Conservation (phyloP, 2,329 filamentous ascomycete species). For the Amylocarpus encephaloides region DNA sequence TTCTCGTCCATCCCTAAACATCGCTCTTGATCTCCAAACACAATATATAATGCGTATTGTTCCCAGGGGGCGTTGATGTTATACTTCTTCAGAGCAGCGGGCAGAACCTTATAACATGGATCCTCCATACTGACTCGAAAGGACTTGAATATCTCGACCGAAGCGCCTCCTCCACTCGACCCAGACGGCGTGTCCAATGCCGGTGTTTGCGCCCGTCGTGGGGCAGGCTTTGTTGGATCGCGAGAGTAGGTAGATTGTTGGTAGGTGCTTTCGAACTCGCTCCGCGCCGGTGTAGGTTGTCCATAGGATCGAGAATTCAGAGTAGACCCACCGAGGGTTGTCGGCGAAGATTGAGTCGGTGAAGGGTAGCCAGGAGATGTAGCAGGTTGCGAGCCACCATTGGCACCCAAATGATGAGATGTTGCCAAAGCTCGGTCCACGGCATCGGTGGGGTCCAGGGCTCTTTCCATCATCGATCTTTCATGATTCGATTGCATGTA, state of each 20-base stretch:
- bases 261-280: slow-evolving; percentile 45
- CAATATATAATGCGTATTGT: slow-evolving; percentile 95
- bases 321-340: slow-evolving; percentile 36
- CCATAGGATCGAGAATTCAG: slow-evolving; percentile 56
- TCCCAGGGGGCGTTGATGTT: slow-evolving; percentile 98
- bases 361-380: slow-evolving; percentile 52
- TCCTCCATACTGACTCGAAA: slow-evolving; percentile 98
- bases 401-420: slow-evolving; percentile 65
- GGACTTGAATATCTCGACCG: slow-evolving; percentile 96
- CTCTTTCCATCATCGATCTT: slow-evolving; percentile 54
- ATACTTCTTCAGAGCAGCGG: slow-evolving; percentile 93
- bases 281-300: slow-evolving; percentile 46
- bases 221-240: slow-evolving; percentile 29
- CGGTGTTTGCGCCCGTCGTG: slow-evolving; percentile 53
- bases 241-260: slow-evolving; percentile 27
- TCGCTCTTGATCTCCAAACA: slow-evolving; percentile 96
- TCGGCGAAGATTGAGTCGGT: slow-evolving; percentile 64
- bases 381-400: slow-evolving; percentile 50
- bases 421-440: slow-evolving; percentile 60
- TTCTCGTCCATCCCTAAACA: slow-evolving; percentile 89
- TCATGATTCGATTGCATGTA: slow-evolving; percentile 65
- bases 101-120: slow-evolving; percentile 93
- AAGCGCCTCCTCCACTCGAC: slow-evolving; percentile 41
- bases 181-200: slow-evolving; percentile 53
- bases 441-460: slow-evolving; percentile 62